Conservation (phyloP, 129 eudicot species). For the Oenanthe sinensis region DNA sequence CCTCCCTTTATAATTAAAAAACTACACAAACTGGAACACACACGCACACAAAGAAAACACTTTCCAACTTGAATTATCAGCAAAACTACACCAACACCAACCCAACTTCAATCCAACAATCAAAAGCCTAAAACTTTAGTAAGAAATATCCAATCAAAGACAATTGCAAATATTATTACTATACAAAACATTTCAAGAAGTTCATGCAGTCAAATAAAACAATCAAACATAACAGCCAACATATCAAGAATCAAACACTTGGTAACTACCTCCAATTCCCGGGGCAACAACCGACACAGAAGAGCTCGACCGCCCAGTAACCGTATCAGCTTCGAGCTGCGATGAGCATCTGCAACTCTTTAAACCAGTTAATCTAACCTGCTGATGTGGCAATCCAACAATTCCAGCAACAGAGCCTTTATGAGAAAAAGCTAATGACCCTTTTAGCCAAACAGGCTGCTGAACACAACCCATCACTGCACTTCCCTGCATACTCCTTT, state of each 20-base stretch:
- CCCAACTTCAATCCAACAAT: background rate
- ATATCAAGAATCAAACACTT: background rate
- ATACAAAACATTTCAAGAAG: background rate
- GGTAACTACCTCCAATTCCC: constrained; percentile 43
- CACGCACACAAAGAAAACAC: background rate
- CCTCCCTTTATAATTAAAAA: background rate
- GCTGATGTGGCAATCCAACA: constrained; percentile 19
- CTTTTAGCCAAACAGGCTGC: constrained; percentile 47
- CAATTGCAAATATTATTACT: background rate
- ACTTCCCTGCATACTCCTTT: constrained; percentile 51
- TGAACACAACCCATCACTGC: constrained; percentile 54
- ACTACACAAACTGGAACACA: too few species aligned
- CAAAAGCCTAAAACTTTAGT: background rate
- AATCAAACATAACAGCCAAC: constrained; percentile 3
- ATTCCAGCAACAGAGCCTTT: constrained; percentile 27
- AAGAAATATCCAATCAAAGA: background rate
- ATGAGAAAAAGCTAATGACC: constrained; percentile 28
- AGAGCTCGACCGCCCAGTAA: constrained; percentile 49
- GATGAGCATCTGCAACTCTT: constrained; percentile 40
- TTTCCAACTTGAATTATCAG: background rate
- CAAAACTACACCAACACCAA: background rate
- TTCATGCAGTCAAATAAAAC: background rate
- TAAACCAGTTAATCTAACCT: constrained; percentile 32
- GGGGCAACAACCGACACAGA: constrained; percentile 40
- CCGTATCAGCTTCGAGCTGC: constrained; percentile 42